phyloP scores from a whole-genome alignment of 441 rosid genomes.

The Pelargonium citronellum region DNA sequence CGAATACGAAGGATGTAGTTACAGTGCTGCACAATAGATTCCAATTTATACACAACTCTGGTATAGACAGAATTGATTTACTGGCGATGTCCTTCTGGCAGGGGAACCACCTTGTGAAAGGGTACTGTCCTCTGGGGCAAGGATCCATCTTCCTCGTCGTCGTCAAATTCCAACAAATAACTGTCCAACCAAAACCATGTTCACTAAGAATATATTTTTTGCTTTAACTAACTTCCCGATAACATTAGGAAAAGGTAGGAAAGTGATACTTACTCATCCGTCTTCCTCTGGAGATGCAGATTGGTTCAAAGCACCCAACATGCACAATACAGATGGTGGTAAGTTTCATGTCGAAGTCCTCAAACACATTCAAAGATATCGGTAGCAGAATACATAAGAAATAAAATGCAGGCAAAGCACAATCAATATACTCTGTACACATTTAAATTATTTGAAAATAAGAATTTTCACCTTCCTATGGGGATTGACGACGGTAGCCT shows the following conservation, averaged over 20 bases:
- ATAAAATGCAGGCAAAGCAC: constrained; percentile 10
- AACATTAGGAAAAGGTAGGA: constrained; percentile 7
- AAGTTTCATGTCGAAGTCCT: constrained; percentile 25
- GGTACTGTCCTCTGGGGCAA: constrained; percentile 78
- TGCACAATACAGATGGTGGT: constrained; percentile 26
- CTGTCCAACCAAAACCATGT: constrained; percentile 33
- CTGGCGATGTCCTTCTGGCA: constrained; percentile 77
- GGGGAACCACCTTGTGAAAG: constrained; percentile 66
- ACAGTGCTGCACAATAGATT: not conserved
- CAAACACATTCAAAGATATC: not conserved
- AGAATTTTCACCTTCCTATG: constrained; percentile 56
- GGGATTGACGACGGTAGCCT: constrained; percentile 75
- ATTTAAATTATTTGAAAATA: not conserved
- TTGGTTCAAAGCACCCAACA: constrained; percentile 20
- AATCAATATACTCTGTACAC: not conserved
- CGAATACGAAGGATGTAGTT: not conserved
- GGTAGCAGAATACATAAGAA: constrained; percentile 11
- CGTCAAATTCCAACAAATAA: constrained; percentile 81
- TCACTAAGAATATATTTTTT: not conserved
- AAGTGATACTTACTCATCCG: constrained; percentile 66
- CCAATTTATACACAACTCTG: constrained; percentile 22
- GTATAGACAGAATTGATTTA: constrained; percentile 29
- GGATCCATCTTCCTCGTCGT: constrained; percentile 89
- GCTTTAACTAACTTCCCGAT: too few species aligned
- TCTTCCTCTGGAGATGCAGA: constrained; percentile 55